Base-by-base conservation (phyloP, 2,329 filamentous ascomycete species). In the Epichloe sp. region DNA sequence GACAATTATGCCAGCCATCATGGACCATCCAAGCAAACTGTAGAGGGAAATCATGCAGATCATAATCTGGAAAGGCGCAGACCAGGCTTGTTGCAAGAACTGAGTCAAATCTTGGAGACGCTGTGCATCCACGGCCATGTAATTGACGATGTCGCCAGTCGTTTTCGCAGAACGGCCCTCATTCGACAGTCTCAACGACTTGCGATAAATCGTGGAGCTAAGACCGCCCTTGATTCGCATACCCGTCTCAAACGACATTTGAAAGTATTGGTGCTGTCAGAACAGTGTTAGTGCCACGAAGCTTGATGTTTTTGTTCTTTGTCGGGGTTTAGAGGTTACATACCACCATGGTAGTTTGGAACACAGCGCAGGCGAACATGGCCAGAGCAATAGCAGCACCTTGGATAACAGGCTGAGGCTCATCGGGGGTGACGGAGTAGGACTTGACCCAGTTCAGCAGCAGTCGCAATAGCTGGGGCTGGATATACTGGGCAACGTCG, bases 121-220 rank as follows among this genome's bases (percentile, higher is more conserved):
- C 68, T 98, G 93, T 14, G 91, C 91, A 65, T 98, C 93, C 10
- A 98, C 91, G 44, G 94, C 93, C 91, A 98, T 98, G 69, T 95
- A 93, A 65, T 98, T 98, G 65, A 98, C 93, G 62, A 98, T 97
- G 62, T 98, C 94, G 52, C 93, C 93, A 0, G 93, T 98, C 0
- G 88, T 87, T 70, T 97, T 96, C 44, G 82, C 71, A 2, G 89
- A 79, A 50, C 91, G 81, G 8, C 93, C 93, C 69, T 98, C 93
- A 60, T 95, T 97, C 5, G 91, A 97, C 17, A 98, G 75, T 56
- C 81, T 84, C 55, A 97, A 76, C 0, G 90, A 86, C 70, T 98
- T 98, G 53, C 83, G 79, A 67, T 98, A 98, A 57, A 98, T 97
- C 52, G 89, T 80, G 1, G 91, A 86, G 6, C 88, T 91, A 55